Percentiles rank a stretch among this genome's conserved stretches.
phyloP scores from a whole-genome alignment of 192 early-diverging fungal genomes.

The Chytriomyces sp. region DNA sequence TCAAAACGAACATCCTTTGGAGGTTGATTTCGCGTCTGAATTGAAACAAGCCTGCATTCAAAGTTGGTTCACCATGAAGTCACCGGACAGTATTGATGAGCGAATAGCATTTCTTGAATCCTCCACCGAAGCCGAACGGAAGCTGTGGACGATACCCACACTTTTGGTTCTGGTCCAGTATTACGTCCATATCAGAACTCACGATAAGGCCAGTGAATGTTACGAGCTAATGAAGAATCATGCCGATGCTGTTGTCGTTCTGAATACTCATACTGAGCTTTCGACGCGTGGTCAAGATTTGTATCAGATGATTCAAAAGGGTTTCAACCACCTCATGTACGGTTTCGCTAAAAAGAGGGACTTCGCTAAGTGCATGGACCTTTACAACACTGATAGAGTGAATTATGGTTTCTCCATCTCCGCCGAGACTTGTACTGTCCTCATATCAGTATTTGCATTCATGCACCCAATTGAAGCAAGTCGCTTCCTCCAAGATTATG shows the following conservation, averaged over 20 bases:
- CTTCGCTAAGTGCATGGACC: not conserved
- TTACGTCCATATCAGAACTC: not conserved
- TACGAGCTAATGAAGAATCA: conserved; percentile 3
- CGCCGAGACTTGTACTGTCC: conserved; percentile 16
- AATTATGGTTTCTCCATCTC: not conserved
- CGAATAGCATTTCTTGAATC: not conserved
- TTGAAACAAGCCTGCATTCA: not conserved
- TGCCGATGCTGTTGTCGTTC: not conserved
- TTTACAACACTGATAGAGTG: not conserved
- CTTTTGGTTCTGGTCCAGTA: not conserved
- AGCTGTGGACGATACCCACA: not conserved
- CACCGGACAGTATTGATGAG: not conserved
- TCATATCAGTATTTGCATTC: not conserved
- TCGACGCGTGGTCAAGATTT: not conserved
- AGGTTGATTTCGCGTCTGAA: not conserved
- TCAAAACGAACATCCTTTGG: not conserved
- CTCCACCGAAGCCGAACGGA: not conserved
- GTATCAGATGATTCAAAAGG: not conserved
- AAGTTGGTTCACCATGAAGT: not conserved
- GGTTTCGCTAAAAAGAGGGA: not conserved
- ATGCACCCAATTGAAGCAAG: conserved; percentile 7
- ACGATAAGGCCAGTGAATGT: not conserved
- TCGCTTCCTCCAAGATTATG: conserved; percentile 12
- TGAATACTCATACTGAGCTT: not conserved
- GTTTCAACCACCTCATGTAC: conserved; percentile 12